Evolutionary conservation across 2,329 filamentous ascomycete genomes (phyloP).

Genomic region (Nemania diffusa): DNA sequence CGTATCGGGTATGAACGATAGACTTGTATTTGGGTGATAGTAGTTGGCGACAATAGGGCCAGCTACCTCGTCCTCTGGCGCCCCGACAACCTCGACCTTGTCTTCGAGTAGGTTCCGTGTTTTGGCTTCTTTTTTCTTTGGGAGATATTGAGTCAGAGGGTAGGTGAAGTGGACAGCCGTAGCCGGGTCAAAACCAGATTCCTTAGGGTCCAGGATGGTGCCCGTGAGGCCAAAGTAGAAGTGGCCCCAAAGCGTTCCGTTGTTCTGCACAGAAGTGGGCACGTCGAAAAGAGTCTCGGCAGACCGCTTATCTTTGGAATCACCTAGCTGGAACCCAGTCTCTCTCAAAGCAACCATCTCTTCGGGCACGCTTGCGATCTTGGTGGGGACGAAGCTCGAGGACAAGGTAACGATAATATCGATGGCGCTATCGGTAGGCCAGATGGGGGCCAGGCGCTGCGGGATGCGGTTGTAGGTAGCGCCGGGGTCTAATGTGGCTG

Average conservation of each 20-base stretch:
- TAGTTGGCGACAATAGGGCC: slow-evolving; percentile 83
- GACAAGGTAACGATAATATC: slow-evolving; percentile 90
- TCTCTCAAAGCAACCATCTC: slow-evolving; percentile 82
- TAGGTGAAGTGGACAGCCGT: slow-evolving; percentile 86
- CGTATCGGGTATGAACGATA: slow-evolving; percentile 85
- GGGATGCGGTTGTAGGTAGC: slow-evolving; percentile 74
- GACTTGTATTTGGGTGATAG: slow-evolving; percentile 94
- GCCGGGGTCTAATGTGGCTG: slow-evolving; percentile 67
- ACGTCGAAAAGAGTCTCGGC: slow-evolving; percentile 82
- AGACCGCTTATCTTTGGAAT: slow-evolving; percentile 81
- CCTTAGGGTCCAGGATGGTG: slow-evolving; percentile 78
- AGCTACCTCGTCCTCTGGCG: slow-evolving; percentile 62
- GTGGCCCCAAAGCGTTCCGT: slow-evolving; percentile 94
- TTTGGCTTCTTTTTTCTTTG: slow-evolving; percentile 90
- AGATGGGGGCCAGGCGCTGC: slow-evolving; percentile 82
- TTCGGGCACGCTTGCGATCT: slow-evolving; percentile 71
- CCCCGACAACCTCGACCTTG: slow-evolving; percentile 58
- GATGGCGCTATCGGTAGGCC: slow-evolving; percentile 80
- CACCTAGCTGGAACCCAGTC: slow-evolving; percentile 80
- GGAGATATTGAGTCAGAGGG: slow-evolving; percentile 87
- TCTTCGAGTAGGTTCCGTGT: slow-evolving; percentile 84
- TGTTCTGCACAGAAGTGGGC: slow-evolving; percentile 83
- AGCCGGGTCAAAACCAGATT: slow-evolving; percentile 75
- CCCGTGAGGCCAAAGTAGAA: slow-evolving; percentile 87
- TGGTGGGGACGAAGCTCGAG: slow-evolving; percentile 74